Evolutionary conservation across 129 eudicot species (phyloP), one percentile per base, ranked within the genome.

Genomic region (Flaveria sonorensis): DNA sequence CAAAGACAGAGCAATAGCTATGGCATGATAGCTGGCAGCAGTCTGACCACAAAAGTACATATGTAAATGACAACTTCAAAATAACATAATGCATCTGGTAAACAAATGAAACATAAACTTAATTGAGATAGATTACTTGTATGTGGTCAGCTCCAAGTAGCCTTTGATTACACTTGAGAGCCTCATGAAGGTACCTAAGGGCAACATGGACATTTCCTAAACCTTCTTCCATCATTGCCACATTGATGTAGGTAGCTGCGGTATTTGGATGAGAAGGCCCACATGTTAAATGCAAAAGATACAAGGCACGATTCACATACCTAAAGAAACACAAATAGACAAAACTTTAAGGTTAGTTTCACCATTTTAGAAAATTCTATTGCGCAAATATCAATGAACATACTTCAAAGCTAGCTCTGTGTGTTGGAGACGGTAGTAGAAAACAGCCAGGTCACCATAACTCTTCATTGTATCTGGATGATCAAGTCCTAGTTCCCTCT

Each of bases 201-300:
- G 98, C 98, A 85, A 93, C 88, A 83, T 93, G 98, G 40, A 87
- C 98, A 80, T 93, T 93, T 36, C 98, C 98, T 70, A 93, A 71
- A 75, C 98, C 98, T 91, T 93, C 98, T 85, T 93, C 98, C 98
- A 93, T 93, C 98, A 93, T 93, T 77, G 98, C 98, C 28, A 93
- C 97, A 77, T 93, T 93, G 12, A 93, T 93, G 77, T 93, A 93
- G 55, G 98, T 93, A 40, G 98, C 98, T 40, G 98, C 98, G 19
- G 98, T 93, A 74, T 93, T 93, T 72, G 98, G 98, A 78, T 93
- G 98, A 78, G 98, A 93, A 51, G 97, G 97, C 18, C 98, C 98
- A 26, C 98, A 93, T 46, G 98, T 93, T 69, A 93, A 80, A 79
- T 93, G 98, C 89, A 93, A 84, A 59, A 93, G 98, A 87, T 91